Evolutionary conservation across 1,284 basidiomycete species (phyloP).

Genomic region (Vanrija sp.): DNA sequence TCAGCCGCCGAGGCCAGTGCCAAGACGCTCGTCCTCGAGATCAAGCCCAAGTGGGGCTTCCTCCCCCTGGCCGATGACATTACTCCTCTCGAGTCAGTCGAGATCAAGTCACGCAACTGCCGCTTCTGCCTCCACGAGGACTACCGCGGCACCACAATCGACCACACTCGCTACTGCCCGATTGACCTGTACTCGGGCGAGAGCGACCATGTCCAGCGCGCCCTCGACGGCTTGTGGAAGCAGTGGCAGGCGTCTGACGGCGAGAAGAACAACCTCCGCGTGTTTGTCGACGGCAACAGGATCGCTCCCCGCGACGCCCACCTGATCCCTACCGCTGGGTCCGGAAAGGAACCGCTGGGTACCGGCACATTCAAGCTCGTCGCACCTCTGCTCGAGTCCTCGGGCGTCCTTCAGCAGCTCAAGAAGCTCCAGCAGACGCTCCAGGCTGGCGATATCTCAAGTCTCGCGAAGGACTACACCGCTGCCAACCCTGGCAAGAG

Average conservation of each 20-base stretch:
- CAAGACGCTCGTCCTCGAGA: constrained; percentile 64
- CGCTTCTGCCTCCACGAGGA: constrained; percentile 84
- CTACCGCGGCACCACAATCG: constrained; percentile 38
- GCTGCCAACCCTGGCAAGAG: constrained; percentile 18
- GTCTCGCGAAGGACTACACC: constrained; percentile 25
- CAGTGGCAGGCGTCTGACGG: constrained; percentile 64
- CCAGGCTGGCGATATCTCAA: constrained; percentile 68
- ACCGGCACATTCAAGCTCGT: constrained; percentile 40
- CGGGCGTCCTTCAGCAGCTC: constrained; percentile 59
- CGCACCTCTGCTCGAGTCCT: constrained; percentile 55
- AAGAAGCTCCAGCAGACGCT: constrained; percentile 68
- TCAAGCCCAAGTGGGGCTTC: constrained; percentile 98
- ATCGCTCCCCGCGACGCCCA: constrained; percentile 51
- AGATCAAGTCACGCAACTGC: constrained; percentile 67
- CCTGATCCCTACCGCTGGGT: not conserved
- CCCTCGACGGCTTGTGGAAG: constrained; percentile 67
- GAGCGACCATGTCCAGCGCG: constrained; percentile 56
- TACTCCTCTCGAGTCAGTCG: constrained; percentile 58
- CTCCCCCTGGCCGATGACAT: constrained; percentile 59
- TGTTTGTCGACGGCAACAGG: constrained; percentile 65
- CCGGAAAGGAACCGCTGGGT: constrained; percentile 1
- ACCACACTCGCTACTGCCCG: constrained; percentile 63
- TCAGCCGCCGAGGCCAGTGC: constrained; percentile 52
- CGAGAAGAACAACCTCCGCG: constrained; percentile 69
- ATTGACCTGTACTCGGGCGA: constrained; percentile 78